Evolutionary conservation across 371 early-diverging fungal species (phyloP).

Genomic region (Gilbertella persicaria): DNA sequence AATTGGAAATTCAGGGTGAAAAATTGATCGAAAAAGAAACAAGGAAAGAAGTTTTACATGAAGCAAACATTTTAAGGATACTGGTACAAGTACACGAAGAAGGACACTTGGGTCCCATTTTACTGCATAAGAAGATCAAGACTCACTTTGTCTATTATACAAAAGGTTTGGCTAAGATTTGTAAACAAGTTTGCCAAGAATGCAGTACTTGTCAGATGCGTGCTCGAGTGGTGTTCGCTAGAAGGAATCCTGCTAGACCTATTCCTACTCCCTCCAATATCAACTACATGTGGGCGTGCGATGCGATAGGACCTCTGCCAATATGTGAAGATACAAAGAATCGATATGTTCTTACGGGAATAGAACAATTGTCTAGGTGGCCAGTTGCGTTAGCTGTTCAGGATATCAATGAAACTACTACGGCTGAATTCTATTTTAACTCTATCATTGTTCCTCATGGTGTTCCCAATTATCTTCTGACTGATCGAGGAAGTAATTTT

Average conservation of each 20-base stretch:
- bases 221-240: too few species aligned
- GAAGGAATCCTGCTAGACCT: too few species aligned
- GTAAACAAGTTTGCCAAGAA: too few species aligned
- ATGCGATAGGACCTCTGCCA: constrained; percentile 23
- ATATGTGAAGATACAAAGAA: not conserved
- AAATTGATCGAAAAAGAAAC: not conserved
- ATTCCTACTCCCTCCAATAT: too few species aligned
- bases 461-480: constrained; percentile 7
- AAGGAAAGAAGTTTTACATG: constrained; percentile 14
- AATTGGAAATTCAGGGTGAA: not conserved
- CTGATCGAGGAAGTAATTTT: constrained; percentile 31
- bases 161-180: too few species aligned
- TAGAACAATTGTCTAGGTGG: constrained; percentile 13
- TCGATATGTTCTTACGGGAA: not conserved
- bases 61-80: not conserved
- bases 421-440: constrained; percentile 11
- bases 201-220: too few species aligned
- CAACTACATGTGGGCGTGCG: constrained; percentile 15
- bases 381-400: constrained; percentile 8
- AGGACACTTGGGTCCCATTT: constrained; percentile 22
- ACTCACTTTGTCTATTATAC: too few species aligned
- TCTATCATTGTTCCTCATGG: constrained; percentile 10
- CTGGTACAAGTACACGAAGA: constrained; percentile 14
- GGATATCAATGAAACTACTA: constrained; percentile 14
- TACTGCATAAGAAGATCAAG: too few species aligned